Evolutionary conservation across 2,329 filamentous ascomycete species (phyloP), one percentile per base, ranked within the genome.

Genomic region (Venturia oleaginea): DNA sequence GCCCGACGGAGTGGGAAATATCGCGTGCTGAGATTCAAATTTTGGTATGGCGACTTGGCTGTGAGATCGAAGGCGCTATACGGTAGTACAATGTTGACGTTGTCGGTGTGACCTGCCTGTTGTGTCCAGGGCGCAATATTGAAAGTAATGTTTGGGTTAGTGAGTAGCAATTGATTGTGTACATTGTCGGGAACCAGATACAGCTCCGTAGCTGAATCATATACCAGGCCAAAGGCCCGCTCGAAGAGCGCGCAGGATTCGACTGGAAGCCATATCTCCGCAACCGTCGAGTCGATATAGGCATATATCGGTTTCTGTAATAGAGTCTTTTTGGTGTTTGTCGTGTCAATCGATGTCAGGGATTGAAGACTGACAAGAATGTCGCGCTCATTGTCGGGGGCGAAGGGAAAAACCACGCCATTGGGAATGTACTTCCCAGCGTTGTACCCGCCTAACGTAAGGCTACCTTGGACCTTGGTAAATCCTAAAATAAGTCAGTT

Each of bases 401-500:
- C 76, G 54, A 84, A 76, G 57, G 76, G 80, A 72, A 91, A 91
- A 1, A 78, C 78, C 15, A 80, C 78, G 63, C 85, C 76, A 71
- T 91, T 88, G 1, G 80, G 75, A 38, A 83, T 76, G 65, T 89
- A 85, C 54, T 86, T 82, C 54, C 83, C 81, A 15, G 79, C 73
- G 71, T 91, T 89, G 70, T 87, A 90, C 34, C 89, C 88, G 27
- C 89, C 89, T 11, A 92, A 76, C 0, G 86, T 89, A 57, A 91
- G 74, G 37, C 77, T 79, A 17, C 71, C 74, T 11, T 75, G 72
- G n/a, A 76, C 72, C 8, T 71, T 72, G 17, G 71, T 69, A 59
- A 69, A 70, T 34, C 70, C 74, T 76, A 64, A 24, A 22, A 22
- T 34, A 42, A 19, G 27, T 64, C 37, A 61, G 63, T 46, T 7